A percentile compares a stretch with the other conserved stretches of the same genome.
phyloP scores from a whole-genome alignment of 805 yeast species.

The Cyberlindnera japonica region DNA sequence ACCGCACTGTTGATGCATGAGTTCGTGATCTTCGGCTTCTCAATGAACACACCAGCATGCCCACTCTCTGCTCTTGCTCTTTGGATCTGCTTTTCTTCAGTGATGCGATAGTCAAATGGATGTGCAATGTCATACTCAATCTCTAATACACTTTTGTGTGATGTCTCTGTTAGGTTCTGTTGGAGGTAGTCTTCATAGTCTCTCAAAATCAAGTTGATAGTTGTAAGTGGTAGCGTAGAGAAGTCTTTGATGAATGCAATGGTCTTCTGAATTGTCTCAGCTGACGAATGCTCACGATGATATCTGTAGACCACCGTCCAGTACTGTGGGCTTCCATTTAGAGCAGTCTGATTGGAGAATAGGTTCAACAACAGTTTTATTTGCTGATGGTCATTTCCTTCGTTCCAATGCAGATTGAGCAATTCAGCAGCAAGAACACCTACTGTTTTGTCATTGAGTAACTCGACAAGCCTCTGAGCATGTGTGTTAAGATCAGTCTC shows the following conservation, averaged over 20 bases:
- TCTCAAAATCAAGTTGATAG: constrained; percentile 40
- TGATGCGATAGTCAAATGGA: constrained; percentile 26
- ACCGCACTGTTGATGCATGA: constrained; percentile 26
- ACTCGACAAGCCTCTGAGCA: constrained; percentile 26
- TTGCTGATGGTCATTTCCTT: constrained; percentile 29
- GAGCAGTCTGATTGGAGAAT: constrained; percentile 24
- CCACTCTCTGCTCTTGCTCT: constrained; percentile 31
- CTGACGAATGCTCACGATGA: too few relatives aligned
- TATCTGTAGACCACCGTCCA: constrained; percentile 58
- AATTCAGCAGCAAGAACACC: constrained; percentile 35
- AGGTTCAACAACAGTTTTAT: constrained; percentile 30
- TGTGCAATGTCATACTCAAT: constrained; percentile 29
- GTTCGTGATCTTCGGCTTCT: constrained; percentile 43
- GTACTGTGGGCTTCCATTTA: constrained; percentile 43
- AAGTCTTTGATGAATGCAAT: constrained; percentile 41
- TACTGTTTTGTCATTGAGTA: constrained; percentile 41
- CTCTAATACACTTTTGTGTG: constrained; percentile 19
- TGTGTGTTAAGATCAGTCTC: constrained; percentile 17
- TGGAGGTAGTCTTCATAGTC: constrained; percentile 38
- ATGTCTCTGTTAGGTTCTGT: constrained; percentile 24
- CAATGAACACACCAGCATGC: constrained; percentile 33
- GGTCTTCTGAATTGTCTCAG: constrained; percentile 43
- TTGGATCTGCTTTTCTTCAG: constrained; percentile 14
- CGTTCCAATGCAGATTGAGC: constrained; percentile 30
- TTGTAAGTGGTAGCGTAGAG: constrained; percentile 45